Evolutionary conservation across 2,329 filamentous ascomycete species (phyloP).

Genomic region (Bipolaris sorokiniana): DNA sequence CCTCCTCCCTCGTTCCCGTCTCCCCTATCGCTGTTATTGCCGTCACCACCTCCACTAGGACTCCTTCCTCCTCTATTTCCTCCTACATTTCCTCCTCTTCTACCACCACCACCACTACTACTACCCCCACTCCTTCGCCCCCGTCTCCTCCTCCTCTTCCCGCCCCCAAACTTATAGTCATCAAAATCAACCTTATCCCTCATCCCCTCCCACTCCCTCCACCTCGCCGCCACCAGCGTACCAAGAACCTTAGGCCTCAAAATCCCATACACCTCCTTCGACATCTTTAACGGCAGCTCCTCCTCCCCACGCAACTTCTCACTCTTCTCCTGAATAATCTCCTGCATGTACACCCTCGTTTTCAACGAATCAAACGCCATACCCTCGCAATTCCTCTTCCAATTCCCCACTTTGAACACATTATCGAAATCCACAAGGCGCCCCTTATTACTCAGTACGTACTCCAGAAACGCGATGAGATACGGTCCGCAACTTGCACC

Average conservation of each 20-base stretch:
- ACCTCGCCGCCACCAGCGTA: neutral
- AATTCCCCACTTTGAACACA: neutral
- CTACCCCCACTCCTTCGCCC: neutral
- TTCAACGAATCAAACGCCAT: constrained; percentile 1
- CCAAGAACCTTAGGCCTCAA: neutral
- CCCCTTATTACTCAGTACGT: neutral
- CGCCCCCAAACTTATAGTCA: neutral
- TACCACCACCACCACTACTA: neutral
- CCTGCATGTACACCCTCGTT: neutral
- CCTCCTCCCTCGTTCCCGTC: no score
- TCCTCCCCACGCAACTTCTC: neutral
- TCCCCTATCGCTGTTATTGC: neutral
- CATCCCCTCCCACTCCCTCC: neutral
- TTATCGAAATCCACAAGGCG: neutral
- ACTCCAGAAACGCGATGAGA: neutral
- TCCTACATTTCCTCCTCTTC: neutral
- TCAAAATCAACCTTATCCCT: neutral
- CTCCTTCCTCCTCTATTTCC: neutral
- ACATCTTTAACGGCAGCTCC: neutral
- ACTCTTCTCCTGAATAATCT: neutral
- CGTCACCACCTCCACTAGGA: neutral
- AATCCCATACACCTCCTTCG: neutral
- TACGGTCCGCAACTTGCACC: neutral
- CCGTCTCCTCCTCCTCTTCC: neutral
- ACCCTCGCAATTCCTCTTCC: neutral